Evolutionary conservation across 345 rosid genomes (phyloP).

Genomic region (Kernera saxatilis): DNA sequence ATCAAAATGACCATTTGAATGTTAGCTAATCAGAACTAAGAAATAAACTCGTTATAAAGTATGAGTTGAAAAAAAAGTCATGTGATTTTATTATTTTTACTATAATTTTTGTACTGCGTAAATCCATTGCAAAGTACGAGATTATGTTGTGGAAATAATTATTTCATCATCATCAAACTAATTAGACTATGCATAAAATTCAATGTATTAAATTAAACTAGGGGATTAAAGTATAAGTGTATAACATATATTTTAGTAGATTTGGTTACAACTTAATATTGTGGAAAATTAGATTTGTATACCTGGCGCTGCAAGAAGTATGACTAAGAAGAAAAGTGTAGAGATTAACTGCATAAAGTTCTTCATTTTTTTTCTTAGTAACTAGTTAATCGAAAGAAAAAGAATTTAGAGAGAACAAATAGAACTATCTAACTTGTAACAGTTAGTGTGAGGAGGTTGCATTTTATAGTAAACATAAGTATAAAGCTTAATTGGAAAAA

Average conservation of each 20-base stretch:
- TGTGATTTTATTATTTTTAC: too few relatives aligned
- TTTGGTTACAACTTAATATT: background rate
- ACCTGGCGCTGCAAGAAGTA: background rate
- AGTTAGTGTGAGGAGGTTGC: background rate
- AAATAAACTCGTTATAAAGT: background rate
- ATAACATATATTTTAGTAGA: background rate
- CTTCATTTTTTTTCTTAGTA: background rate
- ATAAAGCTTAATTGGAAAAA: background rate
- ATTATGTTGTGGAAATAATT: too few relatives aligned
- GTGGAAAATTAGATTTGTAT: background rate
- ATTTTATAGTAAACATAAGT: background rate
- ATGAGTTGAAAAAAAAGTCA: too few relatives aligned
- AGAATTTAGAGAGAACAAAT: too few relatives aligned
- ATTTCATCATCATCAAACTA: too few relatives aligned
- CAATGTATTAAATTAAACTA: too few relatives aligned
- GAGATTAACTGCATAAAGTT: background rate
- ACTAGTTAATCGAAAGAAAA: background rate
- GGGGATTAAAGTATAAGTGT: too few relatives aligned
- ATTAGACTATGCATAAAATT: too few relatives aligned
- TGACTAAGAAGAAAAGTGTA: background rate
- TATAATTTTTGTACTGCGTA: too few relatives aligned
- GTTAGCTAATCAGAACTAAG: background rate
- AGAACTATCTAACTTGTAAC: too few relatives aligned
- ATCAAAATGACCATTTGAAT: background rate
- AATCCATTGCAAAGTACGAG: too few relatives aligned